Evolutionary conservation across 2,329 filamentous ascomycete species (phyloP).

Genomic region (Neophaeococcomyces aloes): DNA sequence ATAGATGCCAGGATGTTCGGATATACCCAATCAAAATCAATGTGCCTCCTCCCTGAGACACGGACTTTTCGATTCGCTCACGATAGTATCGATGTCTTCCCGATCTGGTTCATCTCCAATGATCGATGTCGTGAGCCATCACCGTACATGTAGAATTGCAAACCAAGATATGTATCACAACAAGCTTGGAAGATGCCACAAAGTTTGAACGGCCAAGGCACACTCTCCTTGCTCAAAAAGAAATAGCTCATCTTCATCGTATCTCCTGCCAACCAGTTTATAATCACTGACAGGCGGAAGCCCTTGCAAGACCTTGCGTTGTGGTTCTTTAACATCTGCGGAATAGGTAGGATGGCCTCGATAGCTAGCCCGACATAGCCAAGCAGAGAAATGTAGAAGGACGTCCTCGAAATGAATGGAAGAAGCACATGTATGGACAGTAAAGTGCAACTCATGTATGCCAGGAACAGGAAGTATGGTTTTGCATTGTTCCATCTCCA

Average conservation of each 20-base stretch:
- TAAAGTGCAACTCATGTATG: constrained; percentile 41
- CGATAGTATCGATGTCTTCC: background rate
- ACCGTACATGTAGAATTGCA: constrained; percentile 40
- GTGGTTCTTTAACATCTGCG: constrained; percentile 40
- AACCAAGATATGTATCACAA: constrained; percentile 38
- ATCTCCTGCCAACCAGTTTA: constrained; percentile 40
- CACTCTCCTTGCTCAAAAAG: constrained; percentile 33
- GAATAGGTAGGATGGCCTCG: constrained; percentile 38
- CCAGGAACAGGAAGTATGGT: constrained; percentile 48
- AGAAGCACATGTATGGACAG: constrained; percentile 45
- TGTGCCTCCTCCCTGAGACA: too few relatives aligned
- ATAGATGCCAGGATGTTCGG: too few relatives aligned
- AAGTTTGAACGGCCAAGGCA: constrained; percentile 40
- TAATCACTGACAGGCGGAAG: constrained; percentile 38
- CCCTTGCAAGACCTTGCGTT: constrained; percentile 38
- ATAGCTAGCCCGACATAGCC: constrained; percentile 38
- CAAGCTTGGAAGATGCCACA: constrained; percentile 40
- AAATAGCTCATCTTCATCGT: constrained; percentile 43
- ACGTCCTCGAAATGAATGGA: constrained; percentile 34
- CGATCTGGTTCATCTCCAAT: constrained; percentile 5
- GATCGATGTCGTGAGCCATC: constrained; percentile 16
- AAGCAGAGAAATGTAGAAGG: constrained; percentile 34
- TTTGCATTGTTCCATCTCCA: constrained; percentile 51
- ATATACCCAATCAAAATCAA: too few relatives aligned
- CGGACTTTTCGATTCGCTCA: too few relatives aligned